Base-by-base conservation (phyloP, 2,329 filamentous ascomycete genomes). In the Aspergillus unguis region DNA sequence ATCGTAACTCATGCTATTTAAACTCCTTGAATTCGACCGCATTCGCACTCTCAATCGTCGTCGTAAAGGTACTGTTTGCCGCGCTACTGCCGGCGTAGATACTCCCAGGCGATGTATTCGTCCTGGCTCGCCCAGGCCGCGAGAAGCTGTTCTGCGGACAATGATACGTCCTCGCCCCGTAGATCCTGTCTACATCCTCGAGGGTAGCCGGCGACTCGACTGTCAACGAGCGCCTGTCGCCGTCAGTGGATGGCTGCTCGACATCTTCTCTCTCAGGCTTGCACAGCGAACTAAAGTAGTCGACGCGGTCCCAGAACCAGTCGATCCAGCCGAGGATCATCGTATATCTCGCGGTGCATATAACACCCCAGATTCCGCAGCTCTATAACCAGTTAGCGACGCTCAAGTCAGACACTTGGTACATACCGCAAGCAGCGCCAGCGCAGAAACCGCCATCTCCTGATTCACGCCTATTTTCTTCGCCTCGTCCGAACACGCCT, bases 271-370 rank as follows among this genome's bases (percentile, higher is more conserved):
- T 17, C 1, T 17, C 17, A 17, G 17, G 17, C 17, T 17, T 17
- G 17, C 17, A 17, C 17, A 17, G 17, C 17, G 17, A 17, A 17
- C 17, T 17, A 17, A 17, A 17, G 17, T 17, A 17, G 28, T 48
- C 45, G 17, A 10, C 26, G 7, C 29, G 27, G 5, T 53, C 41
- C 6, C 8, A 6, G 9, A 42, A 4, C 45, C 40, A 53, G 40
- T 36, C 35, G 7, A 40, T 9, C 45, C 51, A 53, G 10, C 17
- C 51, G 11, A 49, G 28, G 27, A 53, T 2, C 51, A 53, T 53
- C 1, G 51, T 41, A 9, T 17, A 28, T 11, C 51, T 40, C 8
- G 41, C 41, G 4, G 51, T 49, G 32, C 51, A 53, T 11, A 45
- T 7, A 11, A 45, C 9, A 11, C 45, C 51, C 45, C 40, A 53